Base-by-base conservation (phyloP, 78 protist species). In the Mantamonas sphyraenae region DNA sequence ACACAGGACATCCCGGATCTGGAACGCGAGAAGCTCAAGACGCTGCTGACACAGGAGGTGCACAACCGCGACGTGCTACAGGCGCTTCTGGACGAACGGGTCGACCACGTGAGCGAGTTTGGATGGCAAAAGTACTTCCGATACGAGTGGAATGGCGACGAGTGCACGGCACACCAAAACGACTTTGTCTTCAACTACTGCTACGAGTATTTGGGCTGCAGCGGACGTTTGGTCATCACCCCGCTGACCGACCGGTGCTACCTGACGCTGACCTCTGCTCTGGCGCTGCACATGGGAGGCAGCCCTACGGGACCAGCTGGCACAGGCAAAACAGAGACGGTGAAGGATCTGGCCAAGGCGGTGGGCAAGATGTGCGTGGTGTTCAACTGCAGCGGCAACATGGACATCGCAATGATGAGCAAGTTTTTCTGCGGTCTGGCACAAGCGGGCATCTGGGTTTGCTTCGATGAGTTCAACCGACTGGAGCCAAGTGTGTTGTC, bases 221-320 rank as follows among this genome's bases (percentile, higher is more conserved):
- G 91, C 20, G 35, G 71, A 28, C 61, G 88, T 2, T 75, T 88
- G 20, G 96, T 91, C 60, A 71, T 85, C 37, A 90, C 95, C 24
- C 95, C 92, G 37, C 86, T 90, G 24, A 83, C 84, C 7, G 95
- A 90, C 60, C 79, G 92, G 2, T 73, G 86, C 80, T 90, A 91
- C 85, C 80, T 87, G 80, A 91, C 96, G 3, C 79, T 91, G n/a
- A 85, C 79, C 61, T 81, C 86, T 20, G 96, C 96, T 0, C 60
- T 88, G 63, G 85, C 86, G 64, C 67, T 88, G 16, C 73, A 90
- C 39, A 68, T 83, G 19, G 95, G 95, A 9, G 95, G 95, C 35
- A 85, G 90, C 31, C 96, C 96, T 2, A 87, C 78, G 0, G 96
- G 96, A 0, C 96, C 96, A 3, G 96, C 95, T 12, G 95, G 95